These are phyloP conservation scores for Blastobotrys terrestris DNA, from an alignment of 805 yeast genomes.

Conservation along the genomic window DNA sequence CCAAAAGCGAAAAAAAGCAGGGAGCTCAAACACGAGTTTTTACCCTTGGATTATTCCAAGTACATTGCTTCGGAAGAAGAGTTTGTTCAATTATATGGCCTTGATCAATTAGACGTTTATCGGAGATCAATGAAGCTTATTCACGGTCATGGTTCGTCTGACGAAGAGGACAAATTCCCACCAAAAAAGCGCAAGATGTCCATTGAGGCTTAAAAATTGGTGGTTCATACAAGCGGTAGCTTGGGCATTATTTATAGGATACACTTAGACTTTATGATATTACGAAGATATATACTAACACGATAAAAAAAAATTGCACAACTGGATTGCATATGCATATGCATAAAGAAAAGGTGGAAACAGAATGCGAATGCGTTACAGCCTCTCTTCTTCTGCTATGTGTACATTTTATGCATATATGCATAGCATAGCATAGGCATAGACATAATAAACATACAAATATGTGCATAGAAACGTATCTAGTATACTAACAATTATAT, in stretches of 20 bases:
- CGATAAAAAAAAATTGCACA: too few species aligned
- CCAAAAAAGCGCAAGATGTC: conserved; percentile 17
- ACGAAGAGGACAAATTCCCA: conserved; percentile 1
- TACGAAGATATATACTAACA: not conserved
- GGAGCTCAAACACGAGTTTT: conserved; percentile 43
- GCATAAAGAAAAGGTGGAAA: too few species aligned
- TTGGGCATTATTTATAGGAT: not conserved
- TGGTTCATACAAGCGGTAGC: not conserved
- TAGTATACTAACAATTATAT: not conserved
- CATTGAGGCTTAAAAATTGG: conserved; percentile 3
- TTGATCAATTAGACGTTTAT: conserved; percentile 26
- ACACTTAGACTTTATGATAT: not conserved
- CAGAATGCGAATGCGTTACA: too few species aligned
- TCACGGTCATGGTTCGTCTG: not conserved
- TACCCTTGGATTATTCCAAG: conserved; percentile 49
- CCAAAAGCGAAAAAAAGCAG: conserved; percentile 64
- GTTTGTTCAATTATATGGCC: conserved; percentile 48
- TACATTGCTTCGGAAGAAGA: conserved; percentile 44
- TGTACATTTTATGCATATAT: too few species aligned
- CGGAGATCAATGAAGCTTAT: conserved; percentile 3
- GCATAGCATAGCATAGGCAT: too few species aligned
- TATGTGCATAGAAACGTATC: too few species aligned
- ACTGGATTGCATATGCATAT: too few species aligned
- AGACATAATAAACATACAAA: too few species aligned
- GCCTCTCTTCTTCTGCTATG: not conserved